Base-by-base conservation (phyloP, 352 stramenopile species). In the Globisporangium splendens region DNA sequence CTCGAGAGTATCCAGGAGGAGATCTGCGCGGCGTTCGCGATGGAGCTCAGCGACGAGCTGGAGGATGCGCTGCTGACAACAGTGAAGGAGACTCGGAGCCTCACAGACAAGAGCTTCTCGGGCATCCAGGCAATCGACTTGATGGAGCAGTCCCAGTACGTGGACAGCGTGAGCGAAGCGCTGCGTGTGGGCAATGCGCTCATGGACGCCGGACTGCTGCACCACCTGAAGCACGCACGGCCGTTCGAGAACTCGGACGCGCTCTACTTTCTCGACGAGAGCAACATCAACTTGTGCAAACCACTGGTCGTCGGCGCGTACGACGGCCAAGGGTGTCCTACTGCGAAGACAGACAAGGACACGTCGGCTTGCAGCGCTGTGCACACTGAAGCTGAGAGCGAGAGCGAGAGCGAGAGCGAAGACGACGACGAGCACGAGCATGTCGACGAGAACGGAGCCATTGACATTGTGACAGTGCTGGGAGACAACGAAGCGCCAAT, bases 101-200 rank as follows among this genome's bases (percentile, higher is more conserved):
- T 51, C 11, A 56, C 35, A 28, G 68, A 73, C 13, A 63, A 75
- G 33, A 75, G 73, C 8, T 83, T 86, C 38, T 66, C 50, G 1
- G 76, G 64, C 10, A 56, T 75, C 56, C 61, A 77, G 14, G 69
- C 66, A 8, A 73, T 75, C 10, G 65, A 62, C 0, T 63, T 75
- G 22, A 80, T 86, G 72, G 54, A 67, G 31, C 50, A 71, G 4
- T 57, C 71, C 31, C 56, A 78, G 59, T 86, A 78, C 52, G 78
- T 83, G 13, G 56, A 72, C 24, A 62, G 50, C 0, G 51, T 55
- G 6, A 75, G 68, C 38, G 75, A 88, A 66, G 75, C 71, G 28
- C 52, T 83, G 8, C 75, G 73, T 17, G 41, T 88, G n/a, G 78
- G 78, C 24, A 86, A 88, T 52, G 75, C 75, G 13, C 69, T 88